Evolutionary conservation across 2,329 filamentous ascomycete genomes (phyloP).

Genomic region (Stagonosporopsis rhizophila): DNA sequence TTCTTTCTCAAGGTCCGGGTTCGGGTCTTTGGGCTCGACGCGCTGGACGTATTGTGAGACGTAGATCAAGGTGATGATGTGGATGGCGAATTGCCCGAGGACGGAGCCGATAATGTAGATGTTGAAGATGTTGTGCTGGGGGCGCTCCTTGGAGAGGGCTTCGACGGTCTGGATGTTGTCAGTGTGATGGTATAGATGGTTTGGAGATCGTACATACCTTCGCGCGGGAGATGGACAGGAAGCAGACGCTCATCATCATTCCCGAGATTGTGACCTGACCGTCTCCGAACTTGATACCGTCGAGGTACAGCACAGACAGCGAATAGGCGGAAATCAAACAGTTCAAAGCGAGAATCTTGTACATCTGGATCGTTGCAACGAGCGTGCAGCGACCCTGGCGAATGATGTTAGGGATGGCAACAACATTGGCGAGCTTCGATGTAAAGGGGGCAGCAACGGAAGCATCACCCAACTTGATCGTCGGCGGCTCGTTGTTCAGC

Average conservation of each 20-base stretch:
- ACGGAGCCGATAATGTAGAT: conserved; percentile 98
- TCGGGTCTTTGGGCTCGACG: conserved; percentile 72
- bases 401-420: conserved; percentile 98
- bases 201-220: conserved; percentile 61
- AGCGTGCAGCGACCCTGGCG: conserved; percentile 96
- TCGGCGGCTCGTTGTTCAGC: conserved; percentile 83
- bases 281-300: conserved; percentile 99
- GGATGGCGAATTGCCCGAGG: conserved; percentile 94
- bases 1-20: conserved; percentile 91
- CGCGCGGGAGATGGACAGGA: conserved; percentile 96
- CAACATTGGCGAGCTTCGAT: conserved; percentile 94
- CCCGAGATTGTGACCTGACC: conserved; percentile 98
- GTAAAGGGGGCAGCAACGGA: conserved; percentile 98
- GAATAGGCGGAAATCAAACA: conserved; percentile 98
- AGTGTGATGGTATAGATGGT: conserved; percentile 23
- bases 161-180: conserved; percentile 73
- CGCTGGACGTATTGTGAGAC: conserved; percentile 87
- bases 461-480: conserved; percentile 95
- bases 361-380: conserved; percentile 99
- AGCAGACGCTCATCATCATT: conserved; percentile 99
- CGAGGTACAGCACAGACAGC: conserved; percentile 91
- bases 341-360: conserved; percentile 98
- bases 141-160: conserved; percentile 92
- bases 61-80: conserved; percentile 93
- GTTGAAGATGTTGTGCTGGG: conserved; percentile 99